A percentile compares a stretch with the other conserved stretches of the same genome.
These are phyloP conservation scores for Aschersonia sp. DNA, from an alignment of 2,329 filamentous ascomycete species.

Conservation along the genomic window DNA sequence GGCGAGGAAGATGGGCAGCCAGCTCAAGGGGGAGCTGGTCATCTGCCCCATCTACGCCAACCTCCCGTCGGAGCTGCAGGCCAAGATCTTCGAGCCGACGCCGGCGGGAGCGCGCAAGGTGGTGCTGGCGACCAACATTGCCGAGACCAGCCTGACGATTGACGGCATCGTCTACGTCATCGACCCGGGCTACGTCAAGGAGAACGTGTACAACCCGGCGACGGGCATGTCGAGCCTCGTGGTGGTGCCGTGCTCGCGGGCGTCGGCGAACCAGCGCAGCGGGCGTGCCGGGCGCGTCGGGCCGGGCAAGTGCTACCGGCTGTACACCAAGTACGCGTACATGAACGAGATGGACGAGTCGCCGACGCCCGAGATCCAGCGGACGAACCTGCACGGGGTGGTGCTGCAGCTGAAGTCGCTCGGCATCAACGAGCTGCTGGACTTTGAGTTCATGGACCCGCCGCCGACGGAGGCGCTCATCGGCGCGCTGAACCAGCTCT, in stretches of 20 bases:
- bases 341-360: slow-evolving; percentile 91
- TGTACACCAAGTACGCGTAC: slow-evolving; percentile 89
- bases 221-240: slow-evolving; percentile 88
- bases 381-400: slow-evolving; percentile 73
- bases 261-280: slow-evolving; percentile 83
- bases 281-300: slow-evolving; percentile 86
- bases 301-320: slow-evolving; percentile 80
- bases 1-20: slow-evolving; percentile 68
- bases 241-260: slow-evolving; percentile 79
- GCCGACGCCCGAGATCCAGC: slow-evolving; percentile 84
- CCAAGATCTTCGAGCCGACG: slow-evolving; percentile 89
- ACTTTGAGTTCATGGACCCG: slow-evolving; percentile 94
- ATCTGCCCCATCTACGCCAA: slow-evolving; percentile 93
- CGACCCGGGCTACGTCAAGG: slow-evolving; percentile 88
- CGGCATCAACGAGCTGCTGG: slow-evolving; percentile 80
- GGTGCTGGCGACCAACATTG: slow-evolving; percentile 90
- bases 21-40: slow-evolving; percentile 65
- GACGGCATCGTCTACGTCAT: slow-evolving; percentile 95
- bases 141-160: slow-evolving; percentile 89
- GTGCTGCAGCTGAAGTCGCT: slow-evolving; percentile 79
- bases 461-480: slow-evolving; percentile 84
- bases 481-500: slow-evolving; percentile 76
- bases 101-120: slow-evolving; percentile 78
- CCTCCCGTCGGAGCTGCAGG: slow-evolving; percentile 76
- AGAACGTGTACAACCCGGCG: slow-evolving; percentile 82